Evolutionary conservation across 2,329 filamentous ascomycete genomes (phyloP).

Genomic region (Tolypocladium sp.): DNA sequence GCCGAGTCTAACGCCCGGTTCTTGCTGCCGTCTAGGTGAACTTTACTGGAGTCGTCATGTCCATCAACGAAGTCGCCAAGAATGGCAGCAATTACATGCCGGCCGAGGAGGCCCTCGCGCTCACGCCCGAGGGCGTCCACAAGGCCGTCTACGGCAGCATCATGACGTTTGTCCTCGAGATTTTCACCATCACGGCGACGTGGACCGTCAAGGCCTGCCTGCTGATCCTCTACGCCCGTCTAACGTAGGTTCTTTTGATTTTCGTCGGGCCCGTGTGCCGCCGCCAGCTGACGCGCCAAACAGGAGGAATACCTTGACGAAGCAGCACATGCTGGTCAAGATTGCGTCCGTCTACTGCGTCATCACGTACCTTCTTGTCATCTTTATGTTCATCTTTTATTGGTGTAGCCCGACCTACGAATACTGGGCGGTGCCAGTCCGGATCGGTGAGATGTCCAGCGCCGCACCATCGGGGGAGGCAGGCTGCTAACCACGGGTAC

Average conservation of each 20-base stretch:
- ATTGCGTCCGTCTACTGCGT: conserved; percentile 32
- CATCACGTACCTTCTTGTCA: conserved; percentile 36
- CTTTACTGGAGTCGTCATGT: conserved; percentile 29
- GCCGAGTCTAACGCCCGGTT: not conserved
- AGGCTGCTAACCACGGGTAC: conserved; percentile 1
- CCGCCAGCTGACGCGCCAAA: not conserved
- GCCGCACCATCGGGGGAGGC: not conserved
- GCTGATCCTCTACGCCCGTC: conserved; percentile 40
- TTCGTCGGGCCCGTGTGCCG: no score
- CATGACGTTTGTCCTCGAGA: conserved; percentile 42
- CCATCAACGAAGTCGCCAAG: conserved; percentile 30
- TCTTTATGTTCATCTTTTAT: conserved; percentile 39
- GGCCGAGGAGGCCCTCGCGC: conserved; percentile 23
- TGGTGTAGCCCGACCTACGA: conserved; percentile 44
- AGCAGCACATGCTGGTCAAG: conserved; percentile 28
- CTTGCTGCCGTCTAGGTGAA: conserved; percentile 2
- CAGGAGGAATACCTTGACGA: conserved; percentile 15
- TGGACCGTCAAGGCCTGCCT: conserved; percentile 46
- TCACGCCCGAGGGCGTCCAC: conserved; percentile 32
- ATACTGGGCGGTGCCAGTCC: conserved; percentile 41
- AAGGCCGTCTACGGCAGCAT: conserved; percentile 42
- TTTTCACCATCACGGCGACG: conserved; percentile 39
- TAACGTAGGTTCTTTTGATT: conserved; percentile 30
- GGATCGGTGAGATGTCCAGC: conserved; percentile 13
- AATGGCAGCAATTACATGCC: conserved; percentile 36